Conservation (phyloP, 768 basidiomycete genomes). For the Favolaschia claudopus region DNA sequence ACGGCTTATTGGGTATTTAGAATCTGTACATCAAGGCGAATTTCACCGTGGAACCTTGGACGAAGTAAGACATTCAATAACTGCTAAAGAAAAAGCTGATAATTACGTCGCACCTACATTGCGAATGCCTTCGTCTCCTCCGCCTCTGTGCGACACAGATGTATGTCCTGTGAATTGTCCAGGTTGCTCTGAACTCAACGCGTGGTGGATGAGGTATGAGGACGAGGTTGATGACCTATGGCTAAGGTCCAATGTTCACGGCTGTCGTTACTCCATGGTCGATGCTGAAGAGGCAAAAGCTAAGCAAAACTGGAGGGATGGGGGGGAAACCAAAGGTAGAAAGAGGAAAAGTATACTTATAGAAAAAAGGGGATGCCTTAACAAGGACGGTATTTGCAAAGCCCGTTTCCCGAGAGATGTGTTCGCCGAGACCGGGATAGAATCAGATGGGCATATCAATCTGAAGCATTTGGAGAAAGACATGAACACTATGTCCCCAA, state of each 20-base stretch:
- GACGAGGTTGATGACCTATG: too few species aligned
- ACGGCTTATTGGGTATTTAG: slow-evolving; percentile 2
- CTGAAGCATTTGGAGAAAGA: background rate
- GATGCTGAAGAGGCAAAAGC: too few species aligned
- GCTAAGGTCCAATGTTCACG: too few species aligned
- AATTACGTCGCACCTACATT: slow-evolving; percentile 22
- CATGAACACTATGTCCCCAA: background rate
- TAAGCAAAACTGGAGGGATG: background rate
- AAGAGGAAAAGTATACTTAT: too few species aligned
- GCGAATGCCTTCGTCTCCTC: slow-evolving; percentile 28
- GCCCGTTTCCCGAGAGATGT: slow-evolving; percentile 4
- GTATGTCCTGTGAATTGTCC: too few species aligned
- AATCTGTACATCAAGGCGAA: slow-evolving; percentile 5
- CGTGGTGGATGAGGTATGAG: too few species aligned
- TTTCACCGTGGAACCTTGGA: slow-evolving; percentile 27
- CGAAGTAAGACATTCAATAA: slow-evolving; percentile 4
- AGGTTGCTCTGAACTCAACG: too few species aligned
- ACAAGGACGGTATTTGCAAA: background rate
- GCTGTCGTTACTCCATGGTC: too few species aligned
- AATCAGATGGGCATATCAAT: slow-evolving; percentile 14
- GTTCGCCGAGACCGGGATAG: slow-evolving; percentile 19
- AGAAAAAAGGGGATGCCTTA: too few species aligned
- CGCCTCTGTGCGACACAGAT: slow-evolving; percentile 13
- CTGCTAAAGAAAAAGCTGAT: background rate
- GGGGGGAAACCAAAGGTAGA: background rate